These are phyloP conservation scores for Neospora caninum DNA, from an alignment of 169 alveolate species.

Conservation along the genomic window DNA sequence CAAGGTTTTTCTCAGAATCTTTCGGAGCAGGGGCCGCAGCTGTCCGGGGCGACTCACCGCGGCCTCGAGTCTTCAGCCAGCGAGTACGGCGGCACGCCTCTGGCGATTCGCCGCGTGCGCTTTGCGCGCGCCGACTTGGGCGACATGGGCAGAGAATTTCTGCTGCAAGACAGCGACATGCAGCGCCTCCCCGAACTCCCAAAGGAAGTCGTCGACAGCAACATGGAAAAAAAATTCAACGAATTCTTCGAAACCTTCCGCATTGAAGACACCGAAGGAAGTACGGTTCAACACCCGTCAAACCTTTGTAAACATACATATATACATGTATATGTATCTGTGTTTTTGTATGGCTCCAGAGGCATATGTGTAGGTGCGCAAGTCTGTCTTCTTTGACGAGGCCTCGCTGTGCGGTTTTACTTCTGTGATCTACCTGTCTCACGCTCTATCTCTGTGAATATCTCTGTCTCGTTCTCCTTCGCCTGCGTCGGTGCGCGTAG, in stretches of 20 bases:
- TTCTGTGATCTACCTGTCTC: too few species aligned
- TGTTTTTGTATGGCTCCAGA: not conserved
- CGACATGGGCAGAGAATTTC: slow-evolving; percentile 86
- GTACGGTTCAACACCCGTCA: not conserved
- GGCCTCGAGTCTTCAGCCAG: slow-evolving; percentile 16
- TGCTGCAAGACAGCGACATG: slow-evolving; percentile 84
- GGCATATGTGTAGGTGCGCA: too few species aligned
- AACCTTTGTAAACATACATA: not conserved
- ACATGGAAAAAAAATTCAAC: slow-evolving; percentile 75
- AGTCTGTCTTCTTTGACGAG: too few species aligned
- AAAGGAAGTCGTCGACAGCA: slow-evolving; percentile 79
- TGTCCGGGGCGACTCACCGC: not conserved
- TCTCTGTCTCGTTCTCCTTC: too few species aligned
- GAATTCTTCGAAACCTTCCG: slow-evolving; percentile 78
- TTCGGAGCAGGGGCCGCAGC: not conserved
- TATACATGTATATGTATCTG: not conserved
- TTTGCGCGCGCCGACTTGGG: slow-evolving; percentile 87
- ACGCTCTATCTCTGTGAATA: too few species aligned
- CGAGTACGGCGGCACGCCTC: slow-evolving; percentile 85
- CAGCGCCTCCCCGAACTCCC: slow-evolving; percentile 82
- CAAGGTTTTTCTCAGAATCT: not conserved
- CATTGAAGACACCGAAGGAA: slow-evolving; percentile 72
- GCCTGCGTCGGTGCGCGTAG: too few species aligned
- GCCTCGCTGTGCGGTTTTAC: too few species aligned
- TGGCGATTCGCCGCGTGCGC: slow-evolving; percentile 81